These are phyloP conservation scores for Buddleja alternifolia DNA, from an alignment of 257 asterid genomes.

Conservation along the genomic window DNA sequence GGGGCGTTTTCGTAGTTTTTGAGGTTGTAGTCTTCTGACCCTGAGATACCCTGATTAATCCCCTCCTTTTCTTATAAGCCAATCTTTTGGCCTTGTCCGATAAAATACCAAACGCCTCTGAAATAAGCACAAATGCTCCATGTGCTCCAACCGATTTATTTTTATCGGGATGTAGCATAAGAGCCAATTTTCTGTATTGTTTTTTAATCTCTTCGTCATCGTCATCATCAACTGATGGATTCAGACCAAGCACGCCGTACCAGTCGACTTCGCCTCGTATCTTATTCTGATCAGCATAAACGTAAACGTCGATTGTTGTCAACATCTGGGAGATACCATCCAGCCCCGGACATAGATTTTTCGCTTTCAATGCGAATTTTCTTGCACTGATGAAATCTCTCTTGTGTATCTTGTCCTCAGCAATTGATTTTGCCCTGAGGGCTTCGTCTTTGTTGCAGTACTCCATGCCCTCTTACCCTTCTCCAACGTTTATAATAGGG, in stretches of 20 bases:
- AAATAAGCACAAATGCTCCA: conserved; percentile 72
- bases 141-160: conserved; percentile 69
- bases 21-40: conserved; percentile 45
- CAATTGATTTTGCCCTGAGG: too few relatives aligned
- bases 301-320: conserved; percentile 60
- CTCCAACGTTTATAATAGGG: too few relatives aligned
- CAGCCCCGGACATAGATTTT: conserved; percentile 58
- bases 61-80: conserved; percentile 60
- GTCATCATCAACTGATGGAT: conserved; percentile 64
- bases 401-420: too few relatives aligned
- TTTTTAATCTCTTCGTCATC: conserved; percentile 55
- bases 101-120: conserved; percentile 68
- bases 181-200: conserved; percentile 77
- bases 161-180: conserved; percentile 79
- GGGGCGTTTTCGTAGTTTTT: conserved; percentile 34
- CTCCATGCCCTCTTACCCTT: too few relatives aligned
- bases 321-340: conserved; percentile 64
- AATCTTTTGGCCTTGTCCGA: conserved; percentile 64
- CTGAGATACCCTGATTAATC: conserved; percentile 36
- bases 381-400: too few relatives aligned
- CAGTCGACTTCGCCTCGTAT: conserved; percentile 67
- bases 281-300: conserved; percentile 61
- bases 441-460: too few relatives aligned
- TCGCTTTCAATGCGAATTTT: too few relatives aligned
- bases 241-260: conserved; percentile 69